phyloP scores from a whole-genome alignment of 2,329 filamentous ascomycete genomes.

The Xylariaceae sp. region DNA sequence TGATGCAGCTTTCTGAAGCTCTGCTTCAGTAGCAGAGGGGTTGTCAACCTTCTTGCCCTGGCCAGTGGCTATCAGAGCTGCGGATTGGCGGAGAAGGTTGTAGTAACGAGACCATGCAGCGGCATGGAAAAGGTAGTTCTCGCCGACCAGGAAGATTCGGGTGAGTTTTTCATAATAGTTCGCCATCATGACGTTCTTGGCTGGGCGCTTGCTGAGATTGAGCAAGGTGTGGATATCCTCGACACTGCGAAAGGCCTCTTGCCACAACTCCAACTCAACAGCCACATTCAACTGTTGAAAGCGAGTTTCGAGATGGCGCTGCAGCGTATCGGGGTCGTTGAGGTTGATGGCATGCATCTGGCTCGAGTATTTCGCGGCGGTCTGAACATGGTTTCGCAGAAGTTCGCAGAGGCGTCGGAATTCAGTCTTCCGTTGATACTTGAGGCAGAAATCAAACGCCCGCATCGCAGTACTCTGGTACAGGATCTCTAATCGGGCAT shows the following conservation, averaged over 20 bases:
- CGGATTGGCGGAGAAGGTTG: constrained; percentile 89
- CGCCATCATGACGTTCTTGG: constrained; percentile 99
- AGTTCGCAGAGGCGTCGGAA: constrained; percentile 98
- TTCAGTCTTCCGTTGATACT: constrained; percentile 98
- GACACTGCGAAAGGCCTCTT: constrained; percentile 98
- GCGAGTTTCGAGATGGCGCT: constrained; percentile 94
- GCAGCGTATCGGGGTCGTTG: constrained; percentile 93
- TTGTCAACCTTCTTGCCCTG: constrained; percentile 93
- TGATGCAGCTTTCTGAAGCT: constrained; percentile 90
- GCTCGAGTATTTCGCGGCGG: constrained; percentile 96
- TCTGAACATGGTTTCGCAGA: constrained; percentile 96
- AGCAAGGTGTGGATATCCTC: constrained; percentile 98
- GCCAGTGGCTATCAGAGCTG: constrained; percentile 74
- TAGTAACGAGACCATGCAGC: constrained; percentile 97
- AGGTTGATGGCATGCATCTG: constrained; percentile 99
- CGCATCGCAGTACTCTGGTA: constrained; percentile 98
- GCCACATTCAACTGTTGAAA: constrained; percentile 98
- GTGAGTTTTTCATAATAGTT: constrained; percentile 99
- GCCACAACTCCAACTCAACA: constrained; percentile 96
- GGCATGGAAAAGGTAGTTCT: constrained; percentile 99
- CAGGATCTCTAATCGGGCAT: constrained; percentile 93
- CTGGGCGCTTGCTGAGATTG: constrained; percentile 93
- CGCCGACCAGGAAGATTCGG: constrained; percentile 95
- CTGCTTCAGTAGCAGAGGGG: constrained; percentile 80
- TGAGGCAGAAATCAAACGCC: constrained; percentile 97